Conservation (phyloP, 768 basidiomycete species). For the Boletus pseudopeckii region DNA sequence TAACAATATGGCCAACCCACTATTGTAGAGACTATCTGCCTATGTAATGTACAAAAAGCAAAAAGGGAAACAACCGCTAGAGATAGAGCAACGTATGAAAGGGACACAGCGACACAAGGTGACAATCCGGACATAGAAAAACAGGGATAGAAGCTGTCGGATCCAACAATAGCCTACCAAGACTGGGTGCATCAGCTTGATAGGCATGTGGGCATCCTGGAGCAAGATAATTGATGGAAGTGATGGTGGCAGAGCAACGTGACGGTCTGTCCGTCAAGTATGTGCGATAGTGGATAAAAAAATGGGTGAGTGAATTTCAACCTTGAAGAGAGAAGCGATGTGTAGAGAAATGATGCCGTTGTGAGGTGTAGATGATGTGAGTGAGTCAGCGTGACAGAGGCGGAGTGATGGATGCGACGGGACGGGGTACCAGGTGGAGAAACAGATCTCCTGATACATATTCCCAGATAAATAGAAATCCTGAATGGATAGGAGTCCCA, state of each 20-base stretch:
- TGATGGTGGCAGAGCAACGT: conserved; percentile 13
- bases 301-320: conserved; percentile 12
- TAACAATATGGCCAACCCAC: conserved; percentile 61
- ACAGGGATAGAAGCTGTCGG: conserved; percentile 15
- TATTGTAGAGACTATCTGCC: conserved; percentile 47
- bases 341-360: conserved; percentile 30
- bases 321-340: conserved; percentile 17
- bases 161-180: conserved; percentile 12
- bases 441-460: conserved; percentile 27
- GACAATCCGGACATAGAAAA: conserved; percentile 16
- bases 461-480: conserved; percentile 35
- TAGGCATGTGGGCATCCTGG: conserved; percentile 13
- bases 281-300: conserved; percentile 15
- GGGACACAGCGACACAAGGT: conserved; percentile 13
- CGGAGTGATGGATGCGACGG: conserved; percentile 24
- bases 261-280: conserved; percentile 22
- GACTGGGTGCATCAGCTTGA: conserved; percentile 7
- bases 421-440: conserved; percentile 24
- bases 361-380: conserved; percentile 22
- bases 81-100: conserved; percentile 24
- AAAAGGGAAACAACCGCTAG: conserved; percentile 18
- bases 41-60: conserved; percentile 39
- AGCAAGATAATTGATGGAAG: conserved; percentile 11
- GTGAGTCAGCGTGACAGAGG: conserved; percentile 19
- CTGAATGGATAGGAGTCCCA: conserved; percentile 29